Evolutionary conservation across 2,329 filamentous ascomycete genomes (phyloP).

Genomic region (Phialophora chinensis): DNA sequence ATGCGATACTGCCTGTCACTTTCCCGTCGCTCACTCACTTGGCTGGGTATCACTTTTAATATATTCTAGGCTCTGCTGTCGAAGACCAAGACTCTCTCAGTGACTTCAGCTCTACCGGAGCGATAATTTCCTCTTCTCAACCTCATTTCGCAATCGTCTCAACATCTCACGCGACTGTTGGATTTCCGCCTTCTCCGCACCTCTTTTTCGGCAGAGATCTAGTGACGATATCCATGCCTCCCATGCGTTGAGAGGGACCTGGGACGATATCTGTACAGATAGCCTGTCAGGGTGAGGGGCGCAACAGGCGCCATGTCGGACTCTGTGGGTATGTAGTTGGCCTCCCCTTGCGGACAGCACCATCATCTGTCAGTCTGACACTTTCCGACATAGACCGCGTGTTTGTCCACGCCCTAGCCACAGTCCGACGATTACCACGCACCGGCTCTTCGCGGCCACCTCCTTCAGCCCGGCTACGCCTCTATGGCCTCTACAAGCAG

Average conservation of each 20-base stretch:
- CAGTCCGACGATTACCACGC: conserved; percentile 95
- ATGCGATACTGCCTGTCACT: not conserved
- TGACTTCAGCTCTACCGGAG: not conserved
- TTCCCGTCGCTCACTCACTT: not conserved
- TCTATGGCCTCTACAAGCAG: conserved; percentile 99
- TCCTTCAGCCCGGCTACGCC: conserved; percentile 78
- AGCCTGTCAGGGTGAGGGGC: conserved; percentile 8
- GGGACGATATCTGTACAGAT: not conserved
- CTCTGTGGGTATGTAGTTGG: conserved; percentile 51
- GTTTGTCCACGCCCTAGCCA: conserved; percentile 98
- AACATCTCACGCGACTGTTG: conserved; percentile 16
- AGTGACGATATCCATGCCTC: conserved; percentile 14
- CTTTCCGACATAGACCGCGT: conserved; percentile 75
- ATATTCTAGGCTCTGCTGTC: not conserved
- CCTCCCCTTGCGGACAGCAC: not conserved
- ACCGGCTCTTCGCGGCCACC: conserved; percentile 90
- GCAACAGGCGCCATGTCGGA: conserved; percentile 42
- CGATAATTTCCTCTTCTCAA: not conserved
- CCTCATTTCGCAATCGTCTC: not conserved
- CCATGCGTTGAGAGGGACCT: not conserved
- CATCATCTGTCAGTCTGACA: conserved; percentile 12
- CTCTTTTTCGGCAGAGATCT: conserved; percentile 17
- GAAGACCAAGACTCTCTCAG: not conserved
- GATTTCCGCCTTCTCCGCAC: conserved; percentile 23
- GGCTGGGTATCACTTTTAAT: not conserved